Evolutionary conservation across 495 filamentous ascomycete genomes (phyloP).

Genomic region (Pseudoneurospora amorphoporcata): DNA sequence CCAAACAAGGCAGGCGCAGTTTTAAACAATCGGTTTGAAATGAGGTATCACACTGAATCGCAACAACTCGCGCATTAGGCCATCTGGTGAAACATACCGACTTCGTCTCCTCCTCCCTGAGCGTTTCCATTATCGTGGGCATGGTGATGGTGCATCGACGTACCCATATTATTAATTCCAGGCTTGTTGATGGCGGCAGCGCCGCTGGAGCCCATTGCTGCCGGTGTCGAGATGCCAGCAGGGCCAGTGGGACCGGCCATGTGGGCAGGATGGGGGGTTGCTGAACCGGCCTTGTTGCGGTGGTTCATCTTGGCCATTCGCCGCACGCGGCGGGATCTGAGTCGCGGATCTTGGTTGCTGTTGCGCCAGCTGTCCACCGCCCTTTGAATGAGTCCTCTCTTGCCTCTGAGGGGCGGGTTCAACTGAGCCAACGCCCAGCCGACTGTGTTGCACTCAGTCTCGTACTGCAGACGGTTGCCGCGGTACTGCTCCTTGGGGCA

Average conservation of each 20-base stretch:
- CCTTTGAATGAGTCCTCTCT: conserved; percentile 89
- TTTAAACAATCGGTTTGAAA: conserved; percentile 22
- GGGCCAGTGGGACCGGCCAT: conserved; percentile 43
- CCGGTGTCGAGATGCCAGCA: conserved; percentile 42
- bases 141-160: conserved; percentile 54
- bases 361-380: conserved; percentile 98
- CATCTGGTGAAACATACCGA: conserved; percentile 91
- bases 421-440: conserved; percentile 93
- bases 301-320: conserved; percentile 91
- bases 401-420: conserved; percentile 81
- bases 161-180: conserved; percentile 51
- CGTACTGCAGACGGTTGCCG: conserved; percentile 88
- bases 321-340: conserved; percentile 83
- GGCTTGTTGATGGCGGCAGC: conserved; percentile 44
- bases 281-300: conserved; percentile 50
- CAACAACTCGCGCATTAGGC: conserved; percentile 42
- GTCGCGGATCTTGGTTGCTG: conserved; percentile 88
- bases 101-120: conserved; percentile 68
- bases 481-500: conserved; percentile 92
- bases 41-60: conserved; percentile 43
- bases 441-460: conserved; percentile 97
- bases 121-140: conserved; percentile 59
- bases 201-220: conserved; percentile 35
- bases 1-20: conserved; percentile 13
- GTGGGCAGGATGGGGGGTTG: conserved; percentile 33